Evolutionary conservation across 768 basidiomycete genomes (phyloP), one percentile per base, ranked within the genome.

Genomic region (Kwoniella europaea): DNA sequence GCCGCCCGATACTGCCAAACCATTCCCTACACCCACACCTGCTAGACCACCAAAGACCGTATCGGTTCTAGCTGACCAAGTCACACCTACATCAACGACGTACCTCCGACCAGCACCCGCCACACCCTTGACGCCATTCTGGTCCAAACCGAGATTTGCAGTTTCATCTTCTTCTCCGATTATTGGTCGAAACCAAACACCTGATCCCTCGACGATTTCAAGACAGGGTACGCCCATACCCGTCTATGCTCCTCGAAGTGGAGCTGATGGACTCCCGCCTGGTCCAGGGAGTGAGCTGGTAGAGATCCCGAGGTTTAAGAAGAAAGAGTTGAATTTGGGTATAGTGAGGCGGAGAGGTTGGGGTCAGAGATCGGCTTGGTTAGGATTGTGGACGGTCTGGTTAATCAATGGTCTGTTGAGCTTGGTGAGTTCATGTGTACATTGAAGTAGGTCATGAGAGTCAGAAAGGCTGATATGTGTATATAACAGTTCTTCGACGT

Each of bases 401-500:
- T 41, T 74, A 1, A 1, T 69, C 18, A 68, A 69, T 62, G 73
- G 69, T 2, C 58, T 81, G 52, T 27, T 74, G 7, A 68, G 74
- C 10, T 18, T 81, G 52, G 79, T 81, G 29, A 74, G 77, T 35
- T 35, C 6, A 35, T 35, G 35, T 35, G 35, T 35, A 9, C 35
- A 35, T 35, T 9, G 7, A 35, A 35, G 35, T 35, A 35, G 35
- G 35, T 35, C 35, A 35, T 35, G 35, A 35, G 0, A 9, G 35
- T 35, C 35, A 35, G 35, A 35, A 35, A 35, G 1, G 35, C 35
- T 35, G 35, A 35, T 0, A 35, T 35, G 35, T 35, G 35, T 35
- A 52, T 15, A 18, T 55, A 24, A 6, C 65, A 81, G 79, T 94
- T 91, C 79, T 90, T 95, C 82, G 94, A 96, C 79, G 93, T 94